Base-by-base conservation (phyloP, 1,139 yeast genomes). In the Maudiozyma humilis region DNA sequence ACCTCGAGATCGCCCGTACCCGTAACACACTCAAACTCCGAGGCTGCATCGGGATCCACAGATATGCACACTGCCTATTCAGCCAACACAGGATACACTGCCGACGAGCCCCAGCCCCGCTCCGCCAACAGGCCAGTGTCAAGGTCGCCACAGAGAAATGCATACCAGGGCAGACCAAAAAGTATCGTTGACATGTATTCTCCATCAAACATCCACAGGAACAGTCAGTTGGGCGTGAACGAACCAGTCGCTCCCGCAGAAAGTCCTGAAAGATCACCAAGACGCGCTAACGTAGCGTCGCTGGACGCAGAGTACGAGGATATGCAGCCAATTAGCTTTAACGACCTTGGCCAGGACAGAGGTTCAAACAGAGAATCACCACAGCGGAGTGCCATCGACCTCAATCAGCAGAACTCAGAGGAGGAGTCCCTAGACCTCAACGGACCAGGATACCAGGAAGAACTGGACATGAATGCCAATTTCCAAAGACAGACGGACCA, bases 271-370 rank as follows among this genome's bases (percentile, higher is more conserved):
- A 23, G 27, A 23, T 23, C 10, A 23, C 27, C 27, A 37, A 27
- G 23, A 15, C 16, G 10, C 16, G 40, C 40, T 10, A 37, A 16
- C 15, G 40, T 37, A 8, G 15, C 29, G 14, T 12, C 40, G 4
- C 13, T 37, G 16, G 27, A 37, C n/a, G 30, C 13, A 8, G 33
- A 29, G 16, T 35, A 35, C 14, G 40, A 29, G 7, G 33, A 37
- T n/a, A 37, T 37, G 33, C 17, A 37, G 30, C 34, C 40, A 17
- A 37, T 37, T 12, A 37, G 33, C 19, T 37, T 37, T n/a, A 5
- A 38, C 4, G 50, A 49, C 20, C 19, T 46, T 3, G 47, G 46
- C 7, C 15, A 27, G 17, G 15, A 15, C 7, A 5, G n/a, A 10
- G 33, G 33, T n/a, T 6, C 7, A 6, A 8, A 14, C 7, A 14